These are phyloP conservation scores for Tylopilus orsonianus DNA, from an alignment of 1,284 basidiomycete species.

Conservation along the genomic window DNA sequence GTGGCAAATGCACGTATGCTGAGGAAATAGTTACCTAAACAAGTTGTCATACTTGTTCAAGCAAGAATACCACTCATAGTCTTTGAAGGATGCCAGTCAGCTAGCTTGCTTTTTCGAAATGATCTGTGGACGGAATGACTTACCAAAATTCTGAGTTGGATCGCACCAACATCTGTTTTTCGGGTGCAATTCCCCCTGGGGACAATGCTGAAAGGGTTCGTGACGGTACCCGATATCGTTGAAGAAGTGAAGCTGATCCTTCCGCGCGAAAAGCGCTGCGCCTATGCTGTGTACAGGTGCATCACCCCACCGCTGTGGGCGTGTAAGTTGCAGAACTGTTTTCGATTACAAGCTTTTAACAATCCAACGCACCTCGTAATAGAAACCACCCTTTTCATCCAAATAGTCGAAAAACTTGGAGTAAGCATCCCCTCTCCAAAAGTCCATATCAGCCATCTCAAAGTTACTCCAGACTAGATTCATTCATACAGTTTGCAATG, in stretches of 20 bases:
- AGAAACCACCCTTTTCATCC: slow-evolving; percentile 87
- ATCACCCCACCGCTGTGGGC: slow-evolving; percentile 78
- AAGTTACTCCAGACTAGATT: slow-evolving; percentile 84
- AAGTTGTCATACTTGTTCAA: slow-evolving; percentile 66
- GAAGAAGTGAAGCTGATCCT: slow-evolving; percentile 85
- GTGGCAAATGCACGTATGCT: slow-evolving; percentile 4
- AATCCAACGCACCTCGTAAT: slow-evolving; percentile 64
- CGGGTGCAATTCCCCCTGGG: slow-evolving; percentile 56
- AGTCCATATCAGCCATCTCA: slow-evolving; percentile 82
- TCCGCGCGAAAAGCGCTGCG: slow-evolving; percentile 77
- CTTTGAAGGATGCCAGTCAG: slow-evolving; percentile 36
- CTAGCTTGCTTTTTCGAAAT: background rate
- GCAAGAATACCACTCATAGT: slow-evolving; percentile 82
- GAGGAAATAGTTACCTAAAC: slow-evolving; percentile 37
- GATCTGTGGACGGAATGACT: slow-evolving; percentile 15
- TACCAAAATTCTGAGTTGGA: slow-evolving; percentile 61
- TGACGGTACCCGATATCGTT: slow-evolving; percentile 63
- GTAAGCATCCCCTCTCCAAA: slow-evolving; percentile 85
- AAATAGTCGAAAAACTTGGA: slow-evolving; percentile 83
- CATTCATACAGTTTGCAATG: background rate
- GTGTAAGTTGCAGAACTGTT: background rate
- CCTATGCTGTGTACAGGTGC: slow-evolving; percentile 89
- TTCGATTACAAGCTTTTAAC: background rate
- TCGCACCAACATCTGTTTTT: slow-evolving; percentile 73
- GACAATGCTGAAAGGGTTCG: slow-evolving; percentile 81